A percentile compares a stretch with the other conserved stretches of the same genome.
Conservation (phyloP, 176 grass and related monocot genomes). For the Oryza meridionalis region DNA sequence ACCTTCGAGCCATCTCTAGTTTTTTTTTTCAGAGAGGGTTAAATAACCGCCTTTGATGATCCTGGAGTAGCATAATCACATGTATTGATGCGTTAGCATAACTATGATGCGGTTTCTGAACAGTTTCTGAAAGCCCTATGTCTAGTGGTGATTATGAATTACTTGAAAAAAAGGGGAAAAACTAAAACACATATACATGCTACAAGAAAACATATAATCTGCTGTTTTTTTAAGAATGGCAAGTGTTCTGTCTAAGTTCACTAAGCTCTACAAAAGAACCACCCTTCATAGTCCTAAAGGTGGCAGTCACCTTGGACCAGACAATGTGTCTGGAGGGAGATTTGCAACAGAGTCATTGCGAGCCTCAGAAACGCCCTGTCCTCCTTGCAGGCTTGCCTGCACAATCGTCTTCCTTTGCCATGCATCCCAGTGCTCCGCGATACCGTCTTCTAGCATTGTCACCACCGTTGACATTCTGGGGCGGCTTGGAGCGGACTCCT, state of each 20-base stretch:
- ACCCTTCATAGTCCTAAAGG: background rate
- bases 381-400: background rate
- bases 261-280: background rate
- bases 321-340: conserved; percentile 23
- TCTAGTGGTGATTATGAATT: background rate
- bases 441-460: conserved; percentile 39
- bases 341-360: conserved; percentile 8
- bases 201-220: background rate
- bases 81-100: background rate
- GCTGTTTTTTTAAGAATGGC: background rate
- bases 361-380: background rate
- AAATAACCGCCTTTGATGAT: background rate
- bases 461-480: conserved; percentile 45
- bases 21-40: background rate
- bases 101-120: background rate
- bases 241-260: background rate
- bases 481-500: conserved; percentile 26
- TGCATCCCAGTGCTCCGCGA: conserved; percentile 3
- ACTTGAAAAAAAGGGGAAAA: background rate
- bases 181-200: background rate
- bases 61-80: background rate
- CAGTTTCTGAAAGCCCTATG: background rate
- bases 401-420: conserved; percentile 11
- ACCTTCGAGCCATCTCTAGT: background rate
- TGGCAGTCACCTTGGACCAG: conserved; percentile 32